Percentiles rank a stretch among this genome's conserved stretches.
Conservation (phyloP, 139 green algal genomes). For the Coccomyxa sp. region DNA sequence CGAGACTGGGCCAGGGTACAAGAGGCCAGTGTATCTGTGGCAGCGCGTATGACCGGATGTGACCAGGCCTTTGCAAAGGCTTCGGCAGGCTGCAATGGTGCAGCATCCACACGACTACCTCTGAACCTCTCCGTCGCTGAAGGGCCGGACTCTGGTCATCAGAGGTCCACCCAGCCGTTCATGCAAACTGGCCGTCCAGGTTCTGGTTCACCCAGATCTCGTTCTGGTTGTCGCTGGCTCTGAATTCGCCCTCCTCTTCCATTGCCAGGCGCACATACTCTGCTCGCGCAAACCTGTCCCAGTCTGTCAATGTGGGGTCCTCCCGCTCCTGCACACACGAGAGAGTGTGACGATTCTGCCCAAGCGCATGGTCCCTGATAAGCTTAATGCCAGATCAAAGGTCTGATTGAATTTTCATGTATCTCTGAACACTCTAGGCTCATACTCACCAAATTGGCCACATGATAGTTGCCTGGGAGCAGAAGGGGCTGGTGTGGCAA, state of each 20-base stretch:
- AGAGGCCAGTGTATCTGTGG: neutral
- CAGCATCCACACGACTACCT: neutral
- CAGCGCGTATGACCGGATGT: neutral
- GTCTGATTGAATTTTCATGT: no score
- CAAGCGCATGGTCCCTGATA: neutral
- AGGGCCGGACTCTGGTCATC: neutral
- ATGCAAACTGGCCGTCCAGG: neutral
- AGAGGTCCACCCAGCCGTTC: neutral
- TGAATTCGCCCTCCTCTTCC: slow-evolving; percentile 83
- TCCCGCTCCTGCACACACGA: slow-evolving; percentile 54
- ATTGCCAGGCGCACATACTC: slow-evolving; percentile 86
- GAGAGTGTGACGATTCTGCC: no score
- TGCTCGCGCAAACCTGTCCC: slow-evolving; percentile 77
- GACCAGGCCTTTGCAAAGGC: neutral
- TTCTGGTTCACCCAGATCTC: neutral
- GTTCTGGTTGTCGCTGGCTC: slow-evolving; percentile 6
- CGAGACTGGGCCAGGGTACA: no score
- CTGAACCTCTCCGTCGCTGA: neutral
- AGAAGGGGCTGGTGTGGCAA: no score
- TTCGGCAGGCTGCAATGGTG: neutral
- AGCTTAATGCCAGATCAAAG: neutral
- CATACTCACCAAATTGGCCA: no score
- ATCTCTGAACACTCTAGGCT: no score
- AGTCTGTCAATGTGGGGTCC: slow-evolving; percentile 61
- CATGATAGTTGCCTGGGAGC: no score